Base-by-base conservation (phyloP, 1,284 basidiomycete species). In the Cryptococcus wingfieldii region DNA sequence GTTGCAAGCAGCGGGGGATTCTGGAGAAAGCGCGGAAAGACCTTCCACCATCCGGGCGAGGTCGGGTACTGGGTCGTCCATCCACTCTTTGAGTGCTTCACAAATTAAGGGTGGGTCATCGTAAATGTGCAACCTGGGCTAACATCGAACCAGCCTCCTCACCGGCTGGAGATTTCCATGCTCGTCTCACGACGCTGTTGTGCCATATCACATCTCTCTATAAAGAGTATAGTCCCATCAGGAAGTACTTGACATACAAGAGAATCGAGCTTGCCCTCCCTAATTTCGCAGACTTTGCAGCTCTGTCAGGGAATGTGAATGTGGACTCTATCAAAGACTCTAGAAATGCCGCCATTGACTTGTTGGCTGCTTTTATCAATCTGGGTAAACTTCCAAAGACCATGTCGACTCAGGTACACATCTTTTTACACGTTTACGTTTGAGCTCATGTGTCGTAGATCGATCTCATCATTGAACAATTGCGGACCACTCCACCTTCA, bases 221-320 rank as follows among this genome's bases (percentile, higher is more conserved):
- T 10, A 34, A 34, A 10, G 31, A 61, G 28, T 71, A 68, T 0
- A 53, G 63, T 12, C 55, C 67, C 1, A 69, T 74, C 60, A 57
- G 72, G 5, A 63, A 69, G 14, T 59, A 53, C 16, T 47, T 76
- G 14, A 71, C 67, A 1, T 59, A 54, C 4, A 65, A 68, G 10
- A 67, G 67, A 16, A 61, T 76, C n/a, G 76, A 77, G 51, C 55
- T 51, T 14, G 61, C 76, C 51, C 59, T 76, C 7, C 76, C 76
- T 1, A 57, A 55, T 31, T 42, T 77, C 10, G 70, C 71, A 2
- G 76, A 77, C 47, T 77, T 73, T 59, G 70, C 71, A 0, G 66
- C 71, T 38, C 55, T 75, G 12, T 70, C 70, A 0, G 58, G 60
- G 3, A 61, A 61, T n/a, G 45, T 39, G 5, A 53, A 53, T 2